phyloP scores from a whole-genome alignment of 352 stramenopile species.

The Globisporangium irregulare region DNA sequence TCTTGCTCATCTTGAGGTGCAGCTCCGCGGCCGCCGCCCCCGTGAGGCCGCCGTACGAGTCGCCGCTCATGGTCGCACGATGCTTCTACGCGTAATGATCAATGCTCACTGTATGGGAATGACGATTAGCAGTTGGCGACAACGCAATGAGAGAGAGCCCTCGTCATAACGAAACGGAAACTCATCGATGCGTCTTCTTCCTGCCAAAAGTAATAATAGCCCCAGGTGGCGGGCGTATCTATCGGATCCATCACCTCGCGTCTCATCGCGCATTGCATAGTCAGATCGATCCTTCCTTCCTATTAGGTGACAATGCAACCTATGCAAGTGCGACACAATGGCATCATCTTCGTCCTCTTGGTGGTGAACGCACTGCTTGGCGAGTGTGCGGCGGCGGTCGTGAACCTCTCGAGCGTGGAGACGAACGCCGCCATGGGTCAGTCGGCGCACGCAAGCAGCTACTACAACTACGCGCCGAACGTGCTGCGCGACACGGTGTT shows the following conservation, averaged over 20 bases:
- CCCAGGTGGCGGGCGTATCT: neutral
- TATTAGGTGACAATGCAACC: neutral
- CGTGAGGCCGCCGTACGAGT: constrained; percentile 20
- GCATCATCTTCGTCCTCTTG: constrained; percentile 6
- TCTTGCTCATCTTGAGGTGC: constrained; percentile 94
- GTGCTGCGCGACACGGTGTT: constrained; percentile 54
- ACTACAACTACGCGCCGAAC: constrained; percentile 74
- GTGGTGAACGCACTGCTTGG: neutral
- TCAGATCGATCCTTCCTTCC: constrained; percentile 1
- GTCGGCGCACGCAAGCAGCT: constrained; percentile 56
- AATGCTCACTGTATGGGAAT: neutral
- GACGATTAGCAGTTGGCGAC: neutral
- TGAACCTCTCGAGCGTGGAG: constrained; percentile 67
- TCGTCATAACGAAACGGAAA: constrained; percentile 3
- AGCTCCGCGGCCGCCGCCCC: constrained; percentile 45
- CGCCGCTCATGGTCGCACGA: constrained; percentile 23
- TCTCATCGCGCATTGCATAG: neutral
- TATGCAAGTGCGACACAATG: neutral
- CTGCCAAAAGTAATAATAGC: constrained; percentile 1
- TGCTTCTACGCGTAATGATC: neutral
- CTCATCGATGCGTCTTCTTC: neutral
- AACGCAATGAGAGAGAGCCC: neutral
- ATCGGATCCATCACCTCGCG: neutral
- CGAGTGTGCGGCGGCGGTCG: constrained; percentile 14
- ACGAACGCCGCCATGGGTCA: constrained; percentile 63